A percentile compares a stretch with the other conserved stretches of the same genome.
phyloP scores from a whole-genome alignment of 2,329 filamentous ascomycete species.

The Fusarium sp. region DNA sequence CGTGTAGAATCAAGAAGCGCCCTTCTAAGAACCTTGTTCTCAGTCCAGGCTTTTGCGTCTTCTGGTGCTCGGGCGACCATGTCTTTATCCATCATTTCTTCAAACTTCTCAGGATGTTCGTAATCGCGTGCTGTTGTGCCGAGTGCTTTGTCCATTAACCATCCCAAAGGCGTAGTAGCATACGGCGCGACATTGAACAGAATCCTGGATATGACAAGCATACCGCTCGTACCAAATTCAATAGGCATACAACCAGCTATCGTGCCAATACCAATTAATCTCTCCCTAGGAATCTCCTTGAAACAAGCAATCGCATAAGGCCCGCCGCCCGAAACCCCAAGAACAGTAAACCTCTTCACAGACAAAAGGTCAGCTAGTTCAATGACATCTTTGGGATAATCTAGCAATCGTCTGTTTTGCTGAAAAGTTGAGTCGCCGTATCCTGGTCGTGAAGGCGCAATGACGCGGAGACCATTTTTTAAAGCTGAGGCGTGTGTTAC shows the following conservation, averaged over 20 bases:
- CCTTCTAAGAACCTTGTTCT: background rate
- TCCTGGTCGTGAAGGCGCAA: slow-evolving; percentile 20
- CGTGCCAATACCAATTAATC: slow-evolving; percentile 7
- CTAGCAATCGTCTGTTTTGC: slow-evolving; percentile 1
- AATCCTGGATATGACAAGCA: background rate
- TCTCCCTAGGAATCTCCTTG: slow-evolving; percentile 3
- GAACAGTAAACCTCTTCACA: background rate
- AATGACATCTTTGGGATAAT: slow-evolving; percentile 13
- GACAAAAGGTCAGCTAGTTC: slow-evolving; percentile 1
- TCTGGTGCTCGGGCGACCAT: slow-evolving; percentile 1
- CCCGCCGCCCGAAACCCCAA: slow-evolving; percentile 26
- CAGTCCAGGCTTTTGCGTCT: slow-evolving; percentile 9
- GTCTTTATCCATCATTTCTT: slow-evolving; percentile 19
- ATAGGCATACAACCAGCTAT: slow-evolving; percentile 25
- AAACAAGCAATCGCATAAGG: slow-evolving; percentile 29
- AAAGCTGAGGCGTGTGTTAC: background rate
- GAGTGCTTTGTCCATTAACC: slow-evolving; percentile 9
- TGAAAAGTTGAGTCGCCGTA: slow-evolving; percentile 29
- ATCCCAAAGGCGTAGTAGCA: slow-evolving; percentile 7
- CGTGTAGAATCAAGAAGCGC: slow-evolving; percentile 4
- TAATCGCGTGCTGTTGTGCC: slow-evolving; percentile 9
- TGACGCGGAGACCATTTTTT: slow-evolving; percentile 5
- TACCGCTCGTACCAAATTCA: slow-evolving; percentile 22
- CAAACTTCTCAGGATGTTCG: slow-evolving; percentile 22
- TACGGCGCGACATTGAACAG: slow-evolving; percentile 13